Base-by-base conservation (phyloP, 805 yeast genomes). In the Kregervanrija pseudodelftensis region DNA sequence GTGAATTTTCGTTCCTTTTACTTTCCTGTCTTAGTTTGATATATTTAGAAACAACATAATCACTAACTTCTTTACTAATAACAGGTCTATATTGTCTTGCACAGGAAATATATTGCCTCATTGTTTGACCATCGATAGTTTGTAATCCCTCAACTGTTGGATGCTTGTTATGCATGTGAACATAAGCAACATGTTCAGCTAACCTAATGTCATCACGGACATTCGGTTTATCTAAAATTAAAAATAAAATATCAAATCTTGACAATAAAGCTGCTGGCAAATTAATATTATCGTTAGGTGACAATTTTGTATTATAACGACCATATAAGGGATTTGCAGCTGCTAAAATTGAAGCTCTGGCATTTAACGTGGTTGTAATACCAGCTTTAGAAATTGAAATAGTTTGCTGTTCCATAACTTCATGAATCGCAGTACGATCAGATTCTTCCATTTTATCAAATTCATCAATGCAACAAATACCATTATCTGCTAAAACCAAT, bases 341-440 rank as follows among this genome's bases (percentile, higher is more conserved):
- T 0, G 99, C 99, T 51, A 93, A 68, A 49, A 93, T 86, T 5
- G 97, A 90, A 0, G 98, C 79, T 63, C 99, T 78, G 8, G 99
- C 99, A 61, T 93, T 93, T 55, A 93, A 72, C 2, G 97, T 87
- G 9, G 99, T 93, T 50, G 93, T 86, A 55, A 93, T 93, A 54
- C 99, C 99, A 3, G 99, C 99, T 66, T 93, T 93, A 37, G 97
- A 86, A 47, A 93, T 93, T 16, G 96, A 86, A 47, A 93, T 93
- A 2, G 99, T 93, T 66, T 93, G 99, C 65, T 93, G 99, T 68
- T 93, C 99, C 99, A 93, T 93, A 32, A 93, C 99, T 72, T 91
- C 99, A 66, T 91, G 98, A 59, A 93, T 93, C 1, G 98, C 98
- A 0, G 98, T 93, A 59, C 99, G 76, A 67, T 93, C 99, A 50